A percentile compares a stretch with the other conserved stretches of the same genome.
Evolutionary conservation across 1,139 yeast species (phyloP).

Genomic region (Lodderomyces oxycetoniae): DNA sequence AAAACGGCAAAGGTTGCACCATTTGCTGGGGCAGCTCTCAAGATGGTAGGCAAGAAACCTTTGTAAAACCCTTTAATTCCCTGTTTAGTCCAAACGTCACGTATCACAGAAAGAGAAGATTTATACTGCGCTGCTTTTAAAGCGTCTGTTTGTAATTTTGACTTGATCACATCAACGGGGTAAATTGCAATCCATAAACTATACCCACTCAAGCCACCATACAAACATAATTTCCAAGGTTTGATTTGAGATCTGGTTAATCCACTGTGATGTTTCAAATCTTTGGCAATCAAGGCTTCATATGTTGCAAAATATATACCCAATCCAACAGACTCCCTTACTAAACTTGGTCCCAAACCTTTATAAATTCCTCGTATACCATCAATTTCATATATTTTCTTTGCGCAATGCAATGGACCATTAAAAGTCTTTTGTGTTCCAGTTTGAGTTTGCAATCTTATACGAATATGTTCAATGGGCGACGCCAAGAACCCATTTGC

Average conservation of each 20-base stretch:
- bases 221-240: constrained; percentile 77
- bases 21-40: constrained; percentile 96
- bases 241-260: constrained; percentile 63
- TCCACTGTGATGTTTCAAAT: constrained; percentile 34
- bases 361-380: constrained; percentile 65
- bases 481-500: constrained; percentile 84
- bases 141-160: constrained; percentile 80
- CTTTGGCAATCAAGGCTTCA: constrained; percentile 74
- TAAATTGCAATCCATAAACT: constrained; percentile 77
- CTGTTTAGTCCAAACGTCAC: constrained; percentile 44
- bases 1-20: constrained; percentile 94
- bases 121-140: constrained; percentile 46
- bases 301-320: constrained; percentile 87
- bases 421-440: constrained; percentile 41
- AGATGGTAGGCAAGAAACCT: constrained; percentile 84
- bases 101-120: constrained; percentile 52
- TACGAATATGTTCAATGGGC: constrained; percentile 92
- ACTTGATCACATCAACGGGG: constrained; percentile 83
- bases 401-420: constrained; percentile 81
- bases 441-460: constrained; percentile 82
- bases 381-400: constrained; percentile 47
- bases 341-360: constrained; percentile 74
- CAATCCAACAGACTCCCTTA: constrained; percentile 82
- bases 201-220: constrained; percentile 84
- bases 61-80: constrained; percentile 78